Base-by-base conservation (phyloP, 1,139 yeast genomes). In the Candida glucosophila region DNA sequence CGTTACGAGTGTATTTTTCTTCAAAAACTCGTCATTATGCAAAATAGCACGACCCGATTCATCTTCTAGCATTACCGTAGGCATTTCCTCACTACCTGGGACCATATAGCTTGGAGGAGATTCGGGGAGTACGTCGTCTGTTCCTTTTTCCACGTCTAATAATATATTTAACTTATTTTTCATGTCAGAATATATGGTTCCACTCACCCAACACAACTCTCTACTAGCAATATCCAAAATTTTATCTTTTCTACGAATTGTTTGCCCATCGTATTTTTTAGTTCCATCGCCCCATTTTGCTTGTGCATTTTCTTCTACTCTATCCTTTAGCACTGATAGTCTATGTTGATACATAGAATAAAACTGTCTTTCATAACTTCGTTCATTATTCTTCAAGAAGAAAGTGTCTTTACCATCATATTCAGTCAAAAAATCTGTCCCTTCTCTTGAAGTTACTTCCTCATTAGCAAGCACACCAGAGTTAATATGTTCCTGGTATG, bases 31-130 rank as follows among this genome's bases (percentile, higher is more conserved):
- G 18, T 73, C 78, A 17, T 94, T 93, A 25, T 72, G 74, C 17
- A 90, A 56, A 15, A 74, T 51, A 7, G 93, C 78, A 25, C 99
- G 62, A 4, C 99, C 98, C 26, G 90, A 77, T 44, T 88, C 97
- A 51, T 92, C 98, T 49, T 90, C 98, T 22, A 92, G 49, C 77
- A 78, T 73, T 13, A 82, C 83, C 13, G 75, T 59, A 2, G 65
- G 70, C 22, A 34, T 33, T 4, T 39, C 45, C 2, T 43, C 43
- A 3, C 35, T 42, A n/a, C n/a, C n/a, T n/a, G n/a, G n/a, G n/a
- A n/a, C n/a, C n/a, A 49, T 36, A 34, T 65, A 65, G 9, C 49
- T 43, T 5, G 29, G 33, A 0, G 59, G 59, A 5, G 31, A 43
- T 49, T 38, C 37, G 2, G 73, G 73, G 22, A 71, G 49, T 17